These are phyloP conservation scores for Cladosporium halotolerans DNA, from an alignment of 2,329 filamentous ascomycete genomes.

Conservation along the genomic window DNA sequence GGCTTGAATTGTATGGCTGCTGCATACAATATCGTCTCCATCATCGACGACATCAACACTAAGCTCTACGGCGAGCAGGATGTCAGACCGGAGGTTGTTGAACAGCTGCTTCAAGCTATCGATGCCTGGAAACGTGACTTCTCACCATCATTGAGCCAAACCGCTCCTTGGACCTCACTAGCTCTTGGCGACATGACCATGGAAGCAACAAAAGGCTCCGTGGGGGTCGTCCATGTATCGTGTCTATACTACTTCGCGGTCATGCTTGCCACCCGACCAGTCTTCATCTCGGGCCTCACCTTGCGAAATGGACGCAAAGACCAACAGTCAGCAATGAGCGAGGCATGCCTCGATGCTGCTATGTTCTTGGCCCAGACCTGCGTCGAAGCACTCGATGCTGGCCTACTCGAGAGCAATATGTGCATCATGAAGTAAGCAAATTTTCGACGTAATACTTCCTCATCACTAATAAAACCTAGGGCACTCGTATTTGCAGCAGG, in stretches of 20 bases:
- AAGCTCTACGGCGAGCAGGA: conserved; percentile 6
- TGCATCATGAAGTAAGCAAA: conserved; percentile 51
- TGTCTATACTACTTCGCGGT: conserved; percentile 56
- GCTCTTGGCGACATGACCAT: neutral
- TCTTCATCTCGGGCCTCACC: conserved; percentile 46
- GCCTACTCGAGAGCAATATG: conserved; percentile 49
- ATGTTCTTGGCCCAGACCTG: conserved; percentile 52
- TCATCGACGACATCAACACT: conserved; percentile 11
- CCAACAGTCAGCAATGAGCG: conserved; percentile 33
- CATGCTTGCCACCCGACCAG: conserved; percentile 51
- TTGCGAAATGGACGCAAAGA: conserved; percentile 17
- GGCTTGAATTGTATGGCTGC: conserved; percentile 1
- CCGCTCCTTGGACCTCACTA: neutral
- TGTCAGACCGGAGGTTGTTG: neutral
- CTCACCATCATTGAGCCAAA: neutral
- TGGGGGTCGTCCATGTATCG: conserved; percentile 44
- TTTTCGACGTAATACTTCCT: neutral
- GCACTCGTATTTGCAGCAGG: conserved; percentile 51
- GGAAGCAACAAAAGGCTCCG: conserved; percentile 10
- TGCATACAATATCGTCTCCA: conserved; percentile 6
- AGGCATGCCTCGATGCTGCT: conserved; percentile 51
- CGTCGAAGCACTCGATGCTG: conserved; percentile 40
- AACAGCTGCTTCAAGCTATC: conserved; percentile 11
- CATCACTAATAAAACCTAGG: conserved; percentile 32
- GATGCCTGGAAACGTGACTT: conserved; percentile 13